Base-by-base conservation (phyloP, 2,329 filamentous ascomycete genomes). In the Ophiosphaerella herpotricha region DNA sequence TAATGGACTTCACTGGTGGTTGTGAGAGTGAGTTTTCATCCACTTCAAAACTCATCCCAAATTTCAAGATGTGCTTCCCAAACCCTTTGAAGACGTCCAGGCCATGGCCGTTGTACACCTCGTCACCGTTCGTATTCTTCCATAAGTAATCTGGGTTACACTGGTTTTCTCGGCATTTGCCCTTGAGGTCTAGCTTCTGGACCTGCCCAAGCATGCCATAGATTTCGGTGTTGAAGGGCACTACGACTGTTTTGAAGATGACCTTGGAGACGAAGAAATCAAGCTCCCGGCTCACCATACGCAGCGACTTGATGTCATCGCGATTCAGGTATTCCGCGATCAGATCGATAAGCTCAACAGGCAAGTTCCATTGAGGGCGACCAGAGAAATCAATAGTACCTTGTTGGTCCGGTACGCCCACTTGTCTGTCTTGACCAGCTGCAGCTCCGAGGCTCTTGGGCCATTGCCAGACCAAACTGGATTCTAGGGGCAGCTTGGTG, bases 11-110 rank as follows among this genome's bases (percentile, higher is more conserved):
- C n/a, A 77, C 60, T 1, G 82, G 83, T 7, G 85, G 83, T 21
- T 75, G 64, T 4, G 71, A 64, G 5, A 81, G 70, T 5, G 74
- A 73, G 18, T 73, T 68, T 63, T 87, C 82, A 47, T 82, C 80
- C n/a, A 89, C 78, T 61, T 89, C 86, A 53, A 89, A 84, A 21
- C 84, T 85, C 64, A 90, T 81, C 5, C 85, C 87, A 61, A 87
- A 88, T 45, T 80, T 80, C 24, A 76, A 74, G 48, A 90, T 86
- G 46, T 84, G 79, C 26, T 74, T 73, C 9, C 83, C 84, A 67
- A 87, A 86, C 13, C 80, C 78, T 57, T 83, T 72, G 58, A 87
- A 86, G 29, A 87, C 80, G 51, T 82, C 77, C 64, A 86, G 80
- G 31, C 84, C 84, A 53, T 82, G 83, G 31, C 84, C 84, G 48